Conservation (phyloP, 2,329 filamentous ascomycete genomes). For the Stachybotrys chartarum region DNA sequence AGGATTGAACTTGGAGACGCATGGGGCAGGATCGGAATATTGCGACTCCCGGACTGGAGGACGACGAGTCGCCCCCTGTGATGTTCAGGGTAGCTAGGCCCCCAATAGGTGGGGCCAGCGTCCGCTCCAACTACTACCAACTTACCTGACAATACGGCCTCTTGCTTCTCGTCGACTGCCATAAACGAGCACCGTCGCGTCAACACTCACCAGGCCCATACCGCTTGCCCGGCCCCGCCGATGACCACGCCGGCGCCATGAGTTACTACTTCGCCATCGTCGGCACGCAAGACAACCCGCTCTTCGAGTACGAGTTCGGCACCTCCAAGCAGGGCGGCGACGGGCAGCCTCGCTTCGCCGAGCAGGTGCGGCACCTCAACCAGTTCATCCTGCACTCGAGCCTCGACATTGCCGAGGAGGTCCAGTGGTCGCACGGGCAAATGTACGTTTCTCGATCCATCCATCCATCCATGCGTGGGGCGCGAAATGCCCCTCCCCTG, state of each 20-base stretch:
- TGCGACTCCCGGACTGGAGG: constrained; percentile 10
- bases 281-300: constrained; percentile 87
- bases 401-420: constrained; percentile 91
- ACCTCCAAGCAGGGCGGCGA: constrained; percentile 95
- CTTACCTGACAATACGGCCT: not conserved
- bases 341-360: constrained; percentile 79
- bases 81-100: not conserved
- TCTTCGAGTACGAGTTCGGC: constrained; percentile 96
- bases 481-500: too few relatives aligned
- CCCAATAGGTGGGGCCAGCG: not conserved
- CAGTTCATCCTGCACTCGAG: constrained; percentile 95
- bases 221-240: constrained; percentile 3
- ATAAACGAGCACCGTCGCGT: not conserved
- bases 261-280: constrained; percentile 99
- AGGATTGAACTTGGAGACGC: not conserved
- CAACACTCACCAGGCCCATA: not conserved
- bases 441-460: constrained; percentile 48
- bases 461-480: not conserved
- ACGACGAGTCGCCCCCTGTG: too few relatives aligned
- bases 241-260: constrained; percentile 49
- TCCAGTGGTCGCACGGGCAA: constrained; percentile 83
- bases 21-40: constrained; percentile 18
- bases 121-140: not conserved
- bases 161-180: not conserved
- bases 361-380: constrained; percentile 87